Conservation (phyloP, 1,284 basidiomycete genomes). For the Volvariella volvacea region DNA sequence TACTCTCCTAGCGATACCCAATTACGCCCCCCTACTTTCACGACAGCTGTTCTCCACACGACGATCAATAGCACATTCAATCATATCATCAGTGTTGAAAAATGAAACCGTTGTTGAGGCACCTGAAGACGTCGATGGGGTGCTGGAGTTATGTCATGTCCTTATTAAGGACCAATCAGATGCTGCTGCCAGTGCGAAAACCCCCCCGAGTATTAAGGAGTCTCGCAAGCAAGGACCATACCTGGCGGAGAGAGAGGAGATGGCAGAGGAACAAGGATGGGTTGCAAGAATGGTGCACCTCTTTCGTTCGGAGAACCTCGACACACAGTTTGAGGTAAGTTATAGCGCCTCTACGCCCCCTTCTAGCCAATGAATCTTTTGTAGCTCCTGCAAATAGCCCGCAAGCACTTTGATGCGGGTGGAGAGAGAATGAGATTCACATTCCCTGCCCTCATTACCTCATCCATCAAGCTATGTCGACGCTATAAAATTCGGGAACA, state of each 20-base stretch:
- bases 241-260: conserved; percentile 71
- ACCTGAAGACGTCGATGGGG: conserved; percentile 86
- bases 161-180: conserved; percentile 87
- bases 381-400: conserved; percentile 82
- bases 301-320: conserved; percentile 79
- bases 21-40: conserved; percentile 75
- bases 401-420: conserved; percentile 84
- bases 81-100: conserved; percentile 88
- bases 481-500: conserved; percentile 78
- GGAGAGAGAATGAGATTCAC: conserved; percentile 92
- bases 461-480: conserved; percentile 84
- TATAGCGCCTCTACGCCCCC: not conserved
- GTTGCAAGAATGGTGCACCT: conserved; percentile 93
- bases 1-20: conserved; percentile 87
- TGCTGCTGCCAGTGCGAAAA: conserved; percentile 26
- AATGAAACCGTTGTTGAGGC: conserved; percentile 91
- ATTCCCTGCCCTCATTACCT: conserved; percentile 89
- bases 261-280: conserved; percentile 97
- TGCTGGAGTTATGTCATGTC: conserved; percentile 86
- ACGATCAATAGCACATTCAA: conserved; percentile 84
- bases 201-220: conserved; percentile 38
- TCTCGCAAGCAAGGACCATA: conserved; percentile 50
- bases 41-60: conserved; percentile 86
- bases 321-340: conserved; percentile 81
- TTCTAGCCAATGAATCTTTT: conserved; percentile 4